Evolutionary conservation across 305 asterid genomes (phyloP), one percentile per base, ranked within the genome.

Genomic region (Fraxinus platypoda): DNA sequence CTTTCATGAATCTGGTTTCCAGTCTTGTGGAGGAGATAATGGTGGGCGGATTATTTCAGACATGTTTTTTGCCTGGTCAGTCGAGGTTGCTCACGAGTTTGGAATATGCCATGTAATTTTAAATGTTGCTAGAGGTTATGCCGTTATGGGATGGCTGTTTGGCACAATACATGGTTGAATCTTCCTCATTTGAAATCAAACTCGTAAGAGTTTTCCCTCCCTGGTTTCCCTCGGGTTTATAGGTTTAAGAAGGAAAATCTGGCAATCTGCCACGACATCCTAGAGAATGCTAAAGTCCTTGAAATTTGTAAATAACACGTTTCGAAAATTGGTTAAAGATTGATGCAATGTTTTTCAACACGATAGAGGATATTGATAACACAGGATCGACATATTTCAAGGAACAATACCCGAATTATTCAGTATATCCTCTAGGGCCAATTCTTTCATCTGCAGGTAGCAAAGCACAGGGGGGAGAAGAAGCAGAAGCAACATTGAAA

Each of bases 61-160:
- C 86, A 75, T 85, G 81, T 81, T 85, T 23, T 83, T 85, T 19
- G 80, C 78, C 4, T 83, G 90, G 88, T 57, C 88, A 0, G 88
- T 84, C 9, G 79, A 79, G 34, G 73, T 85, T 11, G 87, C 88
- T 9, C 88, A 73, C 23, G 77, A 70, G 23, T 85, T 81, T 17
- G 87, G 87, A 6, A 8, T 78, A 0, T 66, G 11, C 28, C 87
- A 85, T 74, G 87, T 87, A 2, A 79, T 87, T n/a, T 87, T 85
- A 75, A 77, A 57, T 8, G 78, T 84, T 2, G 84, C 81, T 8
- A 87, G 88, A 28, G 87, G 88, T 2, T 85, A n/a, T n/a, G n/a
- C n/a, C n/a, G n/a, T n/a, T n/a, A 30, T 79, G 88, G 88, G 19
- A 83, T 85, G 84, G 87, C 84, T 4, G 35, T 54, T 23, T 80